A percentile compares a stretch with the other conserved stretches of the same genome.
phyloP scores from a whole-genome alignment of 2,329 filamentous ascomycete genomes.

The Cordyceps cateniannulata region DNA sequence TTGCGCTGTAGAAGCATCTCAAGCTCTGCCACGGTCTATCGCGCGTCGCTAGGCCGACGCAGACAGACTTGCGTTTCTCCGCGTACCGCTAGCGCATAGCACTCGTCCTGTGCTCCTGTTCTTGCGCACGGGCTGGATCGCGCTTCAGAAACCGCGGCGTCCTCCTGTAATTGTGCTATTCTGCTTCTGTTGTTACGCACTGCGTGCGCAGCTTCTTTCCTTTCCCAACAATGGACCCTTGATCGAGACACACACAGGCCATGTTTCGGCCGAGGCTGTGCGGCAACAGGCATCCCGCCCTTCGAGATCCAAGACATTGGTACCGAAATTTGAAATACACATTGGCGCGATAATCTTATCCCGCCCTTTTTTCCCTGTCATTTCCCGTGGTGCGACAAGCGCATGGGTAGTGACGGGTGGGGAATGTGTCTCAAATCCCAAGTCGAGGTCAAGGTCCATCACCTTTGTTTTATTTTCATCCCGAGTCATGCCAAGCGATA shows the following conservation, averaged over 20 bases:
- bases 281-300: background rate
- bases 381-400: conserved; percentile 8
- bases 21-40: background rate
- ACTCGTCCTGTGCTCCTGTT: background rate
- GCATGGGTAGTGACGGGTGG: conserved; percentile 7
- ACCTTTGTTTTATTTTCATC: conserved; percentile 7
- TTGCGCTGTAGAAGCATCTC: background rate
- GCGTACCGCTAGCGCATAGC: background rate
- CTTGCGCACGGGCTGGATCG: background rate
- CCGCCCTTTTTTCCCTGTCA: background rate
- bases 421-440: conserved; percentile 5
- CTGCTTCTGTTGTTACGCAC: background rate
- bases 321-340: background rate
- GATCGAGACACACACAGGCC: conserved; percentile 1
- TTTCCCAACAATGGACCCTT: conserved; percentile 1
- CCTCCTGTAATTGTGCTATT: background rate
- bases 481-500: conserved; percentile 4
- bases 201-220: no score
- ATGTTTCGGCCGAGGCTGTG: conserved; percentile 3
- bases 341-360: background rate
- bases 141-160: background rate
- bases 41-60: background rate
- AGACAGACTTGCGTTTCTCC: background rate
- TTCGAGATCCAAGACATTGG: conserved; percentile 2
- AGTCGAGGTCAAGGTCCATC: background rate